Evolutionary conservation across 345 rosid genomes (phyloP), one percentile per base, ranked within the genome.

Genomic region (Citropsis articulata): DNA sequence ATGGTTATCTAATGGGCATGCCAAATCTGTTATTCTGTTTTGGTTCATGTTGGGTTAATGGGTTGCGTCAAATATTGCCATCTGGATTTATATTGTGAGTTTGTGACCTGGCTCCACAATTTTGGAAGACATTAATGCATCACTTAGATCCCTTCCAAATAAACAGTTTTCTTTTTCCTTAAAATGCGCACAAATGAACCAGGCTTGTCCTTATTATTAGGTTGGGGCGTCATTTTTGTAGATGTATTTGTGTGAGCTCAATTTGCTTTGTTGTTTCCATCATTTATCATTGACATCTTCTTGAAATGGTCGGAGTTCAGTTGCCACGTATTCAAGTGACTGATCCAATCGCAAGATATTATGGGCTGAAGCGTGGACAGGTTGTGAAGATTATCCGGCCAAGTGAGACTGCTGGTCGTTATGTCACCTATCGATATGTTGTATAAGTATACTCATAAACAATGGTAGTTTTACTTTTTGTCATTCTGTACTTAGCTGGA

Each of bases 331-430:
- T 90, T 27, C 92, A 90, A 81, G 82, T 87, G 61, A 87, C 77
- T 7, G 92, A 90, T 87, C 94, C 94, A 30, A 78, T 90, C 30
- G 91, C 94, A 27, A 87, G 91, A 83, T 90, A 90, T 81, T 90
- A 83, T 66, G 91, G 94, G 63, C 80, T 89, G 69, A 90, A 84
- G 86, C 91, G 92, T 73, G 94, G 94, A 25, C 94, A 90, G 79
- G 94, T 90, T 59, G 90, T 90, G 73, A 90, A 90, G 88, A 90
- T 90, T 60, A 90, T 87, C 28, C 85, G 94, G 75, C 90, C 94
- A 1, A 90, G 92, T 77, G 94, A 90, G 78, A 90, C 94, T 8
- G 92, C 92, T 18, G 94, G 94, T 74, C 89, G 94, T 62, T 90
- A 90, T 75, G 83, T 90, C 78, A 90, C 94, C 53, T 90, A 89